phyloP scores from a whole-genome alignment of 495 filamentous ascomycete species.

The Talaromyces stipitatus region DNA sequence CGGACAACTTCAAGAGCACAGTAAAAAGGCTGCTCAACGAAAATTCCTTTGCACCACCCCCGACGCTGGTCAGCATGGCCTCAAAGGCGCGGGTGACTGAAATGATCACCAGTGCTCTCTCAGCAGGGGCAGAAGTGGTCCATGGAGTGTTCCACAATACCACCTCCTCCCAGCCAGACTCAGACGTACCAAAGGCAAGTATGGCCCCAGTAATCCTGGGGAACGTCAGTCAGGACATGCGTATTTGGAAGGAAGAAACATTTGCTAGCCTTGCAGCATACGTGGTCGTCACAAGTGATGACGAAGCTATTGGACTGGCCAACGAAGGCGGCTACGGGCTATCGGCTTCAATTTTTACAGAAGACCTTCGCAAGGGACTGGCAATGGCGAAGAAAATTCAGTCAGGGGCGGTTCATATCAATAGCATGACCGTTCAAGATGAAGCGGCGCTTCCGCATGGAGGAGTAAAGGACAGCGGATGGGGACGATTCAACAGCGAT shows the following conservation, averaged over 20 bases:
- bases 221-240: constrained; percentile 64
- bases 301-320: constrained; percentile 38
- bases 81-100: background rate
- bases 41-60: constrained; percentile 33
- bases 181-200: constrained; percentile 25
- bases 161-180: background rate
- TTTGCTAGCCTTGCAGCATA: constrained; percentile 66
- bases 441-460: constrained; percentile 74
- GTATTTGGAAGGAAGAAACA: constrained; percentile 67
- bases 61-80: constrained; percentile 50
- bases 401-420: constrained; percentile 71
- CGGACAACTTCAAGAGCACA: constrained; percentile 18
- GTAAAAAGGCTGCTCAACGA: background rate
- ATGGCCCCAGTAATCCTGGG: constrained; percentile 33
- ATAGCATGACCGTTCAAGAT: constrained; percentile 81
- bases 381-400: constrained; percentile 45
- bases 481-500: constrained; percentile 54
- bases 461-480: constrained; percentile 78
- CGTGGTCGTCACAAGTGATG: constrained; percentile 34
- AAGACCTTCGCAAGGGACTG: constrained; percentile 37
- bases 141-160: background rate
- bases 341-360: constrained; percentile 40
- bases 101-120: background rate
- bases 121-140: constrained; percentile 6
- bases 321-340: constrained; percentile 43